Conservation (phyloP, 805 yeast species). For the Hanseniaspora singularis region DNA sequence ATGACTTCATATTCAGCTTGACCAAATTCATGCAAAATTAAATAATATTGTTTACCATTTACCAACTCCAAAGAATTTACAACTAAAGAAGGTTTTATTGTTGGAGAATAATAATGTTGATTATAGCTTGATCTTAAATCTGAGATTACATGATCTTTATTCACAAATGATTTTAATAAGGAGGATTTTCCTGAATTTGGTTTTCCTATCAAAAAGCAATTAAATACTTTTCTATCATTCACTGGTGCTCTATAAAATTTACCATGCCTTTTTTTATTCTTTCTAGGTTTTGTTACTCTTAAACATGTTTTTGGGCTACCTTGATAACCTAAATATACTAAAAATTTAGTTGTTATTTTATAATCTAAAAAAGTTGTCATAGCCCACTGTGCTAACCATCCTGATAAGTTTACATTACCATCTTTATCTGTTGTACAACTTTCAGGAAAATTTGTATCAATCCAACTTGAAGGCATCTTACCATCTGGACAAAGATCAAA, state of each 20-base stretch:
- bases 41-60: constrained; percentile 91
- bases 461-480: constrained; percentile 68
- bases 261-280: constrained; percentile 51
- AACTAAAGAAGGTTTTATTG: constrained; percentile 66
- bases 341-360: constrained; percentile 70
- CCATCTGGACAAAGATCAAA: constrained; percentile 84
- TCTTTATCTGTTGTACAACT: constrained; percentile 83
- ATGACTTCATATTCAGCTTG: constrained; percentile 73
- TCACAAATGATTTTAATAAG: constrained; percentile 66
- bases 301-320: constrained; percentile 42
- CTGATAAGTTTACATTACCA: constrained; percentile 84
- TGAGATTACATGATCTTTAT: constrained; percentile 31
- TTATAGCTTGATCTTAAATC: constrained; percentile 29
- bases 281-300: constrained; percentile 72
- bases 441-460: constrained; percentile 69
- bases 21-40: constrained; percentile 82
- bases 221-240: constrained; percentile 79
- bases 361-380: constrained; percentile 85
- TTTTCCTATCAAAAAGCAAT: constrained; percentile 78
- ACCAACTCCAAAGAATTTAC: constrained; percentile 86
- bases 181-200: constrained; percentile 81
- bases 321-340: constrained; percentile 85
- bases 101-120: constrained; percentile 47
- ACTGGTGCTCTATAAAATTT: constrained; percentile 56
- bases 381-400: constrained; percentile 99